A percentile compares a stretch with the other conserved stretches of the same genome.
Evolutionary conservation across 1,139 yeast species (phyloP).

Genomic region (Scheffersomyces segobiensis): DNA sequence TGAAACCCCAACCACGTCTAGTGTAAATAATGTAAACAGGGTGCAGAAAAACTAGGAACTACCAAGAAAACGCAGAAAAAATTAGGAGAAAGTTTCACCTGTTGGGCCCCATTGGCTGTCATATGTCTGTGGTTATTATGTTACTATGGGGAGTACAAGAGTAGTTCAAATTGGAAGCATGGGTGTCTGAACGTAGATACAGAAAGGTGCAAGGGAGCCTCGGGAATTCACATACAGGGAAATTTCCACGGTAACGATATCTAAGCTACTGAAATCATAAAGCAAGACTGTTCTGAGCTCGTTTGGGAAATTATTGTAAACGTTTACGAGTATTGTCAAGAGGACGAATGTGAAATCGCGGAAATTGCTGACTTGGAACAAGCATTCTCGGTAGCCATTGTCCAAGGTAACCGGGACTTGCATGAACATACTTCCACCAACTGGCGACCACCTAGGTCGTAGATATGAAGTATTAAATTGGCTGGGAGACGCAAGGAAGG

Average conservation of each 20-base stretch:
- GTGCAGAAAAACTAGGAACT: neutral
- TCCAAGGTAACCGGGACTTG: neutral
- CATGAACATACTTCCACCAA: neutral
- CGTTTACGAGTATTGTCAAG: neutral
- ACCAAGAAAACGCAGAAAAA: neutral
- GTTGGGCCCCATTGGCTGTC: neutral
- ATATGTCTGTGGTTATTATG: neutral
- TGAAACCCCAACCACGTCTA: neutral
- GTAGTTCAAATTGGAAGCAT: neutral
- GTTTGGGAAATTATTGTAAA: neutral
- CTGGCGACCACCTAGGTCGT: neutral
- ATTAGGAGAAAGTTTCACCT: neutral
- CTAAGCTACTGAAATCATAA: neutral
- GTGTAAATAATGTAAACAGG: neutral
- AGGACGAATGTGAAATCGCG: neutral
- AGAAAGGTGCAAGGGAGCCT: neutral
- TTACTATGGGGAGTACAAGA: neutral
- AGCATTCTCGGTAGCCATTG: neutral
- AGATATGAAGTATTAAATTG: neutral
- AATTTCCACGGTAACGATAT: neutral
- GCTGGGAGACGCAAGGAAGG: neutral
- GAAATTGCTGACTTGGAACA: neutral
- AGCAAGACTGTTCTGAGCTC: neutral
- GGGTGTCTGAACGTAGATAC: neutral
- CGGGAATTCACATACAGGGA: neutral